Percentiles rank a stretch among this genome's conserved stretches.
Evolutionary conservation across 805 yeast genomes (phyloP).

Genomic region (Kluyveromyces siamensis): DNA sequence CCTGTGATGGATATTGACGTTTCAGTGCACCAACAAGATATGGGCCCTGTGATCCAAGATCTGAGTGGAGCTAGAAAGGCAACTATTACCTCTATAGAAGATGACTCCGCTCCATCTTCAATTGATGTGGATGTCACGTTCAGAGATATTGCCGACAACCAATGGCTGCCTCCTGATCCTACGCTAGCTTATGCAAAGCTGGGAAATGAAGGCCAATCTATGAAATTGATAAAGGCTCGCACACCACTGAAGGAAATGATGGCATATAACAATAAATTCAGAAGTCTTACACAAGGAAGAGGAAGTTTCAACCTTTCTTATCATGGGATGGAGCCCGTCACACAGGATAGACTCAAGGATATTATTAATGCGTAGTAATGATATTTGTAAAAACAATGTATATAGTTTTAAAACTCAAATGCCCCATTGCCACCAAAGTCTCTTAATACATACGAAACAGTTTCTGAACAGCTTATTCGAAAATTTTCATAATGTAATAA

Average conservation of each 20-base stretch:
- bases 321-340: conserved; percentile 60
- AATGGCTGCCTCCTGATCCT: conserved; percentile 73
- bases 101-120: conserved; percentile 31
- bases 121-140: conserved; percentile 38
- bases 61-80: conserved; percentile 74
- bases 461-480: too few species aligned
- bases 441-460: too few species aligned
- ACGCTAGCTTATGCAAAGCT: conserved; percentile 29
- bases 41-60: conserved; percentile 83
- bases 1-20: conserved; percentile 79
- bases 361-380: conserved; percentile 20
- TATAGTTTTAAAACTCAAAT: not conserved
- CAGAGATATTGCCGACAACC: conserved; percentile 45
- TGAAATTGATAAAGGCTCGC: conserved; percentile 58
- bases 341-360: conserved; percentile 39
- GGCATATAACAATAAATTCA: conserved; percentile 68
- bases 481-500: too few species aligned
- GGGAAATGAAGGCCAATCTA: conserved; percentile 8
- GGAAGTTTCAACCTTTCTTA: conserved; percentile 77
- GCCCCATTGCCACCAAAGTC: not conserved
- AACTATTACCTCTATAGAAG: conserved; percentile 60
- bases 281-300: conserved; percentile 85
- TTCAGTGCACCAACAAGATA: conserved; percentile 54
- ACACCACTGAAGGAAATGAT: conserved; percentile 87
- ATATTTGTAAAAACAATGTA: not conserved